phyloP scores from a whole-genome alignment of 495 filamentous ascomycete genomes.

The Aspergillus mulundensis region DNA sequence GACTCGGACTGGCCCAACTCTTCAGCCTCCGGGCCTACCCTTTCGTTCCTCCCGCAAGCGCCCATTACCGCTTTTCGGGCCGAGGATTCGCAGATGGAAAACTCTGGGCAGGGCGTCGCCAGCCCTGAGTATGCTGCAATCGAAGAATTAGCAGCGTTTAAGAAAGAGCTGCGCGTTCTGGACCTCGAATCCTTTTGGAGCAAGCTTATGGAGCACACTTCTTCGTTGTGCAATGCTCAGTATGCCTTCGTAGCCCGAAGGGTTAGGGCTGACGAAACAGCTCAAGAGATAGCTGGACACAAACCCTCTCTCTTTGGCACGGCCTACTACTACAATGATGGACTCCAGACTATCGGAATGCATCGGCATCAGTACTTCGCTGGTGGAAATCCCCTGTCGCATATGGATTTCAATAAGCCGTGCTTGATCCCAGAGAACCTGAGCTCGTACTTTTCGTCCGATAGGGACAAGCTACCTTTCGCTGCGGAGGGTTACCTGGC shows the following conservation, averaged over 20 bases:
- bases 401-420: constrained; percentile 73
- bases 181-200: constrained; percentile 64
- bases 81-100: constrained; percentile 48
- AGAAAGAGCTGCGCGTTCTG: constrained; percentile 51
- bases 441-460: constrained; percentile 54
- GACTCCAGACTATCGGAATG: constrained; percentile 48
- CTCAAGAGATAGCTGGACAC: constrained; percentile 32
- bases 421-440: constrained; percentile 66
- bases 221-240: constrained; percentile 60
- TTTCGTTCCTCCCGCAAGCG: constrained; percentile 35
- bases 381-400: constrained; percentile 58
- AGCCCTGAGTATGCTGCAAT: constrained; percentile 57
- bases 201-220: constrained; percentile 62
- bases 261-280: constrained; percentile 55
- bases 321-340: constrained; percentile 68
- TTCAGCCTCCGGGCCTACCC: constrained; percentile 25
- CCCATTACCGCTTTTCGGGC: constrained; percentile 39
- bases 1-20: constrained; percentile 35
- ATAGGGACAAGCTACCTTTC: constrained; percentile 57
- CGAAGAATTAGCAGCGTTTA: constrained; percentile 60
- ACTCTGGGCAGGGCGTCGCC: constrained; percentile 44
- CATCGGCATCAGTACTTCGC: constrained; percentile 62
- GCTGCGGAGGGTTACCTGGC: constrained; percentile 67
- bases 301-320: constrained; percentile 62
- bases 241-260: constrained; percentile 69